Evolutionary conservation across 2,329 filamentous ascomycete genomes (phyloP).

Genomic region (Epichloe amarillans): DNA sequence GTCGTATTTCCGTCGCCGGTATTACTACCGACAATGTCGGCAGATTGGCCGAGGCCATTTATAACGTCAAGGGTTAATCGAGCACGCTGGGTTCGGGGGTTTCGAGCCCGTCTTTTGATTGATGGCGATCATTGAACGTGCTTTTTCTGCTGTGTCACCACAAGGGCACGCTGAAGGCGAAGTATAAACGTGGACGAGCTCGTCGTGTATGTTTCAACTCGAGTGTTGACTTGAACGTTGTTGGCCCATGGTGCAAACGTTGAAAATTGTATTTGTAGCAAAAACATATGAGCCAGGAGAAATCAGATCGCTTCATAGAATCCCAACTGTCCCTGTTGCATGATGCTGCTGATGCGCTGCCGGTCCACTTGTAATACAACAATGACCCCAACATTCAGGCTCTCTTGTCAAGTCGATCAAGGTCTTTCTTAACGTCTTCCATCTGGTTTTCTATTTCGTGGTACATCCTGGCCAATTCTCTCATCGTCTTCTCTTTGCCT

Average conservation of each 20-base stretch:
- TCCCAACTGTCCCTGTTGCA: not conserved
- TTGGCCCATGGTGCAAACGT: not conserved
- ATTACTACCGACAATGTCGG: constrained; percentile 71
- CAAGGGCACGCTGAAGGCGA: not conserved
- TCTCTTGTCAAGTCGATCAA: constrained; percentile 20
- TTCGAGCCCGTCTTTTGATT: not conserved
- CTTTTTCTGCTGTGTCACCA: no score
- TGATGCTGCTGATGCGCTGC: not conserved
- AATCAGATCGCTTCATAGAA: not conserved
- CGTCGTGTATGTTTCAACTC: not conserved
- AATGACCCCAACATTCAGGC: not conserved
- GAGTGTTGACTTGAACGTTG: not conserved
- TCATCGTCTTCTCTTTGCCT: constrained; percentile 34
- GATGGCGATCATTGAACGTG: not conserved
- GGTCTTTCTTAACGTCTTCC: constrained; percentile 33
- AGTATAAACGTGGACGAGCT: not conserved
- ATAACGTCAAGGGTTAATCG: constrained; percentile 60
- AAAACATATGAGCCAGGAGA: not conserved
- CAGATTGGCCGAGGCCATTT: constrained; percentile 71
- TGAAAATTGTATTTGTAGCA: not conserved
- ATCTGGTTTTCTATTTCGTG: constrained; percentile 36
- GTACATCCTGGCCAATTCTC: constrained; percentile 39
- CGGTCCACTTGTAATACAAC: not conserved
- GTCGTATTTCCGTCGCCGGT: constrained; percentile 73
- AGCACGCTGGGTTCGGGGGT: not conserved